Conservation (phyloP, 2,329 filamentous ascomycete species). For the Fusarium temperatum region DNA sequence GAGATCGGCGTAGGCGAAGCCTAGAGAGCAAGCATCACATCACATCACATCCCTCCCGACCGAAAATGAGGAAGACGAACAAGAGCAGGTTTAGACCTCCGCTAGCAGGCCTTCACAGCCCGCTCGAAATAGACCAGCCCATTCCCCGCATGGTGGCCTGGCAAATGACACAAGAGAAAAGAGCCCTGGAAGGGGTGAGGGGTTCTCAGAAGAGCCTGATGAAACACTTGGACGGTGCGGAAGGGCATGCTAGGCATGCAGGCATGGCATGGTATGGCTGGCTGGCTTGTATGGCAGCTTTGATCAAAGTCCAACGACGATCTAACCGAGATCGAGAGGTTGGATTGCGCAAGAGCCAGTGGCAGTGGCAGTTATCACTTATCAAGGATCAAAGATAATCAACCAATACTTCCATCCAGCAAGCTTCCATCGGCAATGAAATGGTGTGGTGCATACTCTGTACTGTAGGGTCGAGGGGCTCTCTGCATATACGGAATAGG, state of each 20-base stretch:
- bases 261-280: neutral
- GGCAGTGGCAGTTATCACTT: neutral
- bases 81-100: constrained; percentile 27
- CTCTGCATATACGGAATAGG: neutral
- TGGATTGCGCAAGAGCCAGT: constrained; percentile 19
- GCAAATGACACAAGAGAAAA: constrained; percentile 34
- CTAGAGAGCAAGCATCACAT: constrained; percentile 7
- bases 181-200: constrained; percentile 1
- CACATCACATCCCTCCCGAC: constrained; percentile 5
- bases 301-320: constrained; percentile 19
- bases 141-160: constrained; percentile 34
- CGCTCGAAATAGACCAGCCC: constrained; percentile 39
- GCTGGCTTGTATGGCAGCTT: constrained; percentile 1
- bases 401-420: neutral
- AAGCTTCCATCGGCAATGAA: constrained; percentile 9
- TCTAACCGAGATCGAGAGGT: constrained; percentile 39
- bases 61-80: constrained; percentile 5
- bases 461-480: neutral
- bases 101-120: constrained; percentile 16
- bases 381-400: constrained; percentile 18
- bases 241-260: neutral
- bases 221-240: constrained; percentile 26
- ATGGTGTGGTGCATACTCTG: constrained; percentile 14
- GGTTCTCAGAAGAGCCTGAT: constrained; percentile 24
- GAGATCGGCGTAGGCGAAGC: constrained; percentile 34